phyloP scores from a whole-genome alignment of 345 rosid species.

The Carallia pectinifolia region DNA sequence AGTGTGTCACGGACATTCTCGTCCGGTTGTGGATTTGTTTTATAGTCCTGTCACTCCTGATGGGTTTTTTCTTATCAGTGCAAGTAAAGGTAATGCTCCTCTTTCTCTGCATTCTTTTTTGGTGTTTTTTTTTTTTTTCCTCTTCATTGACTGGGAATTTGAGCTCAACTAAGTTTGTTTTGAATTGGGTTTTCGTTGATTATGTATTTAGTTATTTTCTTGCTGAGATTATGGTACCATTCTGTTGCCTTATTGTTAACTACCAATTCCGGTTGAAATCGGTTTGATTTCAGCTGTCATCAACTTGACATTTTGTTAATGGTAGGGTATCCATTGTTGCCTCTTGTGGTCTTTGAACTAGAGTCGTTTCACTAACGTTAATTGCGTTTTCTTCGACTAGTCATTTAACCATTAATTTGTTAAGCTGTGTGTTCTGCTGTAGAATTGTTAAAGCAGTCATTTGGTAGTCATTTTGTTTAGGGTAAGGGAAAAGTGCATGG shows the following conservation, averaged over 20 bases:
- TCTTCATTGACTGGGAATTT: background rate
- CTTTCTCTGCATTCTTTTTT: background rate
- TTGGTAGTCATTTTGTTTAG: background rate
- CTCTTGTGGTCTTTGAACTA: no score
- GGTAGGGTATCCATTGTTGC: no score
- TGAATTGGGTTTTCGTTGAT: background rate
- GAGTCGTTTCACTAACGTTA: no score
- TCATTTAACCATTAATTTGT: background rate
- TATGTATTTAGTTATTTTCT: background rate
- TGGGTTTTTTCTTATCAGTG: slow-evolving; percentile 72
- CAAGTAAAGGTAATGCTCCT: slow-evolving; percentile 56
- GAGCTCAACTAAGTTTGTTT: background rate
- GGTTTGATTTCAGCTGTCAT: no score
- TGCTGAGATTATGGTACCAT: background rate
- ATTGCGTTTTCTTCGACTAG: no score
- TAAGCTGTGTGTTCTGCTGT: background rate
- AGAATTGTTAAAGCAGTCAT: background rate
- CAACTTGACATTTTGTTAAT: no score
- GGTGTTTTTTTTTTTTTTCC: no score
- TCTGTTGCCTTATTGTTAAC: background rate
- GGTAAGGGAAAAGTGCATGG: no score
- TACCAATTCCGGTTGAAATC: background rate
- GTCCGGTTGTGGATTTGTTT: slow-evolving; percentile 66
- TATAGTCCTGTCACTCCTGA: slow-evolving; percentile 73
- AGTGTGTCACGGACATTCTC: slow-evolving; percentile 78